Conservation (phyloP, 2,329 filamentous ascomycete species). For the Ramularia collo-cygni region DNA sequence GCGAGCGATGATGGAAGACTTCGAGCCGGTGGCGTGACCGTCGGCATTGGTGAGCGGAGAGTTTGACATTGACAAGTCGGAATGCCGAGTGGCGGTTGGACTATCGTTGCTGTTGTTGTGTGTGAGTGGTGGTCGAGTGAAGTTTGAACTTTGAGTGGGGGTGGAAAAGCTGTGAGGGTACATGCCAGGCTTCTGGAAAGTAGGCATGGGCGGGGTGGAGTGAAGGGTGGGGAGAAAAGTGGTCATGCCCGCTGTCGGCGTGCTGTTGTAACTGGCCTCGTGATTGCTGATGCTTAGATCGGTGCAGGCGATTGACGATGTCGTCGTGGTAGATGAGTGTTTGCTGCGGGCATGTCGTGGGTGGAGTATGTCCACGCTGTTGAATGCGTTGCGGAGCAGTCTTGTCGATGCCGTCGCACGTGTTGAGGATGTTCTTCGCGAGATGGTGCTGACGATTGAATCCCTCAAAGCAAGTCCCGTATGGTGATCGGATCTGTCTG, state of each 20-base stretch:
- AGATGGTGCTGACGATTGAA: slow-evolving; percentile 9
- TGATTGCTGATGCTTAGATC: slow-evolving; percentile 3
- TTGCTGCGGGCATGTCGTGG: background rate
- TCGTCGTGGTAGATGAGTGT: background rate
- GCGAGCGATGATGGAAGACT: background rate
- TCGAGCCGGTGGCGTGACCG: background rate
- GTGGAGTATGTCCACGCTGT: background rate
- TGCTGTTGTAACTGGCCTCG: slow-evolving; percentile 11
- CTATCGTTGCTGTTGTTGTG: slow-evolving; percentile 1
- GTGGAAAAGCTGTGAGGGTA: background rate
- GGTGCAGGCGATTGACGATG: background rate
- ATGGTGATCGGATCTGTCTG: slow-evolving; percentile 1
- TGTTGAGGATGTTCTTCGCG: too few relatives aligned
- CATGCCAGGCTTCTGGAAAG: slow-evolving; percentile 23
- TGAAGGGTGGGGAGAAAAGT: slow-evolving; percentile 24
- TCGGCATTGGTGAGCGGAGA: slow-evolving; percentile 9
- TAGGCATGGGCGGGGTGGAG: slow-evolving; percentile 27
- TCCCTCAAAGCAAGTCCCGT: slow-evolving; percentile 9
- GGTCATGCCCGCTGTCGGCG: slow-evolving; percentile 14
- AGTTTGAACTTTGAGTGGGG: background rate
- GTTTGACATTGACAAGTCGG: background rate
- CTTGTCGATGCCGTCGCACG: background rate
- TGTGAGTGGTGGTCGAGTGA: slow-evolving; percentile 5
- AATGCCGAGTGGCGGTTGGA: background rate
- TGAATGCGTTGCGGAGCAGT: background rate